Conservation (phyloP, 1,284 basidiomycete genomes). For the Pterulicium gracile region DNA sequence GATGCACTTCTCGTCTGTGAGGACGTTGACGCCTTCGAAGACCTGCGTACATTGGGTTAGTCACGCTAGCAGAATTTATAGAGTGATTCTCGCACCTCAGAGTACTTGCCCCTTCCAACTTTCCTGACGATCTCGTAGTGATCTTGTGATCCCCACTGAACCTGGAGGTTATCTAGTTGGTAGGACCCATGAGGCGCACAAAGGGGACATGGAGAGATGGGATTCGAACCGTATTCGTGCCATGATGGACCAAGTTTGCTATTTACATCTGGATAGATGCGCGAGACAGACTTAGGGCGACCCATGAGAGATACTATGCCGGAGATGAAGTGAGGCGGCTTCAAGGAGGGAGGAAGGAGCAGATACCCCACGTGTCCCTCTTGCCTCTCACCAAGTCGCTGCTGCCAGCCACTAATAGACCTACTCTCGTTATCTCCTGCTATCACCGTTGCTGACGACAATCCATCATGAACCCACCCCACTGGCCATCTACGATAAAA, state of each 20-base stretch:
- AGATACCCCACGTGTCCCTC: conserved; percentile 1
- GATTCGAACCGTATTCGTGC: conserved; percentile 64
- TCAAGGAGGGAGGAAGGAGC: conserved; percentile 5
- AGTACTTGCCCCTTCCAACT: conserved; percentile 94
- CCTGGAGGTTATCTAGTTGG: conserved; percentile 76
- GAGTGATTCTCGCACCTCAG: conserved; percentile 53
- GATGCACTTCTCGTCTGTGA: conserved; percentile 91
- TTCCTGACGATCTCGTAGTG: conserved; percentile 98
- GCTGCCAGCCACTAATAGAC: too few relatives aligned
- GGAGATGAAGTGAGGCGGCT: too few relatives aligned
- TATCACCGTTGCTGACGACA: too few relatives aligned
- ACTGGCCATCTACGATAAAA: neutral
- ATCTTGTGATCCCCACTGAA: conserved; percentile 93
- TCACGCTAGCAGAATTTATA: conserved; percentile 7
- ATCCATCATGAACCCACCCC: neutral
- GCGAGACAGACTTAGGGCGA: neutral
- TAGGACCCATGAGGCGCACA: conserved; percentile 9
- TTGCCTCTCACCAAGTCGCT: neutral
- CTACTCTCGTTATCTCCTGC: neutral
- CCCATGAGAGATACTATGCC: neutral
- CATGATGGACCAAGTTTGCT: conserved; percentile 61
- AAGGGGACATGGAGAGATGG: conserved; percentile 11
- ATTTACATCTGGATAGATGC: conserved; percentile 70
- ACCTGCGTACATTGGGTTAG: conserved; percentile 44
- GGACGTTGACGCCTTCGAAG: conserved; percentile 93